A percentile compares a stretch with the other conserved stretches of the same genome.
These are phyloP conservation scores for Boehmeria nivea DNA, from an alignment of 306 rosid species.

Conservation along the genomic window DNA sequence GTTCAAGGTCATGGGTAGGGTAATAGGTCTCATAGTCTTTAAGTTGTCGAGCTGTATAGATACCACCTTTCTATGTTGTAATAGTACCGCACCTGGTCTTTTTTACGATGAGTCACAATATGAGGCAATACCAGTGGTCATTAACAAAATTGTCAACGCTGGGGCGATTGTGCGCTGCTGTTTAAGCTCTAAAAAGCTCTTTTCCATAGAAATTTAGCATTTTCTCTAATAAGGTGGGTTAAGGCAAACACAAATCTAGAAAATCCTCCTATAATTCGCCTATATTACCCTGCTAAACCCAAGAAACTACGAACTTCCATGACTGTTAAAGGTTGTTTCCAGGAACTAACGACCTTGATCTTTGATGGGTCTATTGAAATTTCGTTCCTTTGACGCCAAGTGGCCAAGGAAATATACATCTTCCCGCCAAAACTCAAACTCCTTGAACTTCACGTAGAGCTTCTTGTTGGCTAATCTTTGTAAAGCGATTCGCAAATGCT, in stretches of 20 bases:
- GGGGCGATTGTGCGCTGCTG: background rate
- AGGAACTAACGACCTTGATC: background rate
- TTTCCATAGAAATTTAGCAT: background rate
- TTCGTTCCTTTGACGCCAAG: background rate
- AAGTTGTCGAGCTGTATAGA: background rate
- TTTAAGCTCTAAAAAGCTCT: background rate
- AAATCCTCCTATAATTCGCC: background rate
- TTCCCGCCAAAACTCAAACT: background rate
- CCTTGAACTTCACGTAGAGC: background rate
- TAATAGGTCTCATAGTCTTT: background rate
- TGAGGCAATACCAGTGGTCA: background rate
- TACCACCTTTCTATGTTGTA: background rate
- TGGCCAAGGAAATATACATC: background rate
- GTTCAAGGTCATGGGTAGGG: background rate
- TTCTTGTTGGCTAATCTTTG: too few relatives aligned
- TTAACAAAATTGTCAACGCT: too few relatives aligned
- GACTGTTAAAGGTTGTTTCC: background rate
- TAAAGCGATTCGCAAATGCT: too few relatives aligned
- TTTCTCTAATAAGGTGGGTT: background rate
- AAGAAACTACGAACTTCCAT: background rate
- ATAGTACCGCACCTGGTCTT: background rate
- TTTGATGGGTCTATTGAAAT: background rate
- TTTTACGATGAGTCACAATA: background rate
- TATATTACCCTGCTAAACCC: background rate
- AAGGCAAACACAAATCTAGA: background rate